Percentiles rank a stretch among this genome's conserved stretches.
phyloP scores from a whole-genome alignment of 179 eudicot genomes.

The Pouteria campechiana region DNA sequence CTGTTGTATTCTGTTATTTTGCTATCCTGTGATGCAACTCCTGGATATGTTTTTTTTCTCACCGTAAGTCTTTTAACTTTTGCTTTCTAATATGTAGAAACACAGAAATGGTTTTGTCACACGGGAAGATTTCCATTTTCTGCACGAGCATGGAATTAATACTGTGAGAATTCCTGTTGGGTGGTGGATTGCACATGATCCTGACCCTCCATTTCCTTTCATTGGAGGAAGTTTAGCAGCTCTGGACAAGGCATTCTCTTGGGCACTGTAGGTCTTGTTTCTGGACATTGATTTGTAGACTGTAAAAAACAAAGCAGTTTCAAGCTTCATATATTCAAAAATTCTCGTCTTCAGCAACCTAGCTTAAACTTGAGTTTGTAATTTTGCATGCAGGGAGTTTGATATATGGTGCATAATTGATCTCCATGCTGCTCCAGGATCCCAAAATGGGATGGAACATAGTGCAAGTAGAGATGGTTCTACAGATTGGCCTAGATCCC shows the following conservation, averaged over 20 bases:
- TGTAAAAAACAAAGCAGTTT: no score
- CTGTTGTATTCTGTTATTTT: no score
- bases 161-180: slow-evolving; percentile 90
- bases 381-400: slow-evolving; percentile 32
- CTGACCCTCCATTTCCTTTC: slow-evolving; percentile 67
- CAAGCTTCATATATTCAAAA: no score
- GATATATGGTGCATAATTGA: slow-evolving; percentile 74
- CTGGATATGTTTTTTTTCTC: no score
- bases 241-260: slow-evolving; percentile 66
- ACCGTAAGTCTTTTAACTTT: no score
- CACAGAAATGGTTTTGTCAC: slow-evolving; percentile 65
- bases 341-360: no score
- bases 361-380: no score
- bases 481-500: slow-evolving; percentile 55
- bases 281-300: not conserved
- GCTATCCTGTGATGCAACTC: no score
- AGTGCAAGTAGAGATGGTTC: slow-evolving; percentile 77
- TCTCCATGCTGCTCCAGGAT: slow-evolving; percentile 82
- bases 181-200: slow-evolving; percentile 89
- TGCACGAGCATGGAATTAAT: slow-evolving; percentile 55
- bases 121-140: slow-evolving; percentile 45
- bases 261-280: slow-evolving; percentile 60
- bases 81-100: no score
- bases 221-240: slow-evolving; percentile 60
- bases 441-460: slow-evolving; percentile 86